These are phyloP conservation scores for Apocynum venetum DNA, from an alignment of 257 asterid species.

Conservation along the genomic window DNA sequence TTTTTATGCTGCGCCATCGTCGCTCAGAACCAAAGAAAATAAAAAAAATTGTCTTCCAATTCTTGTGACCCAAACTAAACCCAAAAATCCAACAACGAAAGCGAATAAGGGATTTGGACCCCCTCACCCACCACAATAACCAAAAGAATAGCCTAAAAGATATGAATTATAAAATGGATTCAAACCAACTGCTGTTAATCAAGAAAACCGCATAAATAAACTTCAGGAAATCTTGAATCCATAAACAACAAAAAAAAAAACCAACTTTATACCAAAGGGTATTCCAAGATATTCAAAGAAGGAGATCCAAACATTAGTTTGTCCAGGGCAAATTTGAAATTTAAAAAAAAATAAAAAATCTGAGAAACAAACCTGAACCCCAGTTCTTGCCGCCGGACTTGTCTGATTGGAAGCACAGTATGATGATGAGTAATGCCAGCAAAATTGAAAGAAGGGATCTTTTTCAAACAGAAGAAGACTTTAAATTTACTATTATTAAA, in stretches of 20 bases:
- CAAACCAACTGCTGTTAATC: neutral
- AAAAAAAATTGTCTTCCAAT: neutral
- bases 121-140: neutral
- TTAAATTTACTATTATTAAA: neutral
- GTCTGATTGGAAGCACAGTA: neutral
- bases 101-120: neutral
- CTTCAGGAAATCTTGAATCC: neutral
- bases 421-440: neutral
- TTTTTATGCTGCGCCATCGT: neutral
- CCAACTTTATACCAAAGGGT: neutral
- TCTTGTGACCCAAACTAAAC: neutral
- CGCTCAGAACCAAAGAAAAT: neutral
- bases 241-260: neutral
- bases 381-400: neutral
- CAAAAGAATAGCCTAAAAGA: neutral
- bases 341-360: neutral
- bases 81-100: neutral
- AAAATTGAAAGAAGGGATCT: neutral
- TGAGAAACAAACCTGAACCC: constrained; percentile 3
- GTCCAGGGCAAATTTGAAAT: neutral
- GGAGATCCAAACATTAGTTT: neutral
- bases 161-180: neutral
- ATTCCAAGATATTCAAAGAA: neutral
- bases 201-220: neutral
- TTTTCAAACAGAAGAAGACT: constrained; percentile 4